Base-by-base conservation (phyloP, 2,329 filamentous ascomycete genomes). In the Aureobasidium vineae region DNA sequence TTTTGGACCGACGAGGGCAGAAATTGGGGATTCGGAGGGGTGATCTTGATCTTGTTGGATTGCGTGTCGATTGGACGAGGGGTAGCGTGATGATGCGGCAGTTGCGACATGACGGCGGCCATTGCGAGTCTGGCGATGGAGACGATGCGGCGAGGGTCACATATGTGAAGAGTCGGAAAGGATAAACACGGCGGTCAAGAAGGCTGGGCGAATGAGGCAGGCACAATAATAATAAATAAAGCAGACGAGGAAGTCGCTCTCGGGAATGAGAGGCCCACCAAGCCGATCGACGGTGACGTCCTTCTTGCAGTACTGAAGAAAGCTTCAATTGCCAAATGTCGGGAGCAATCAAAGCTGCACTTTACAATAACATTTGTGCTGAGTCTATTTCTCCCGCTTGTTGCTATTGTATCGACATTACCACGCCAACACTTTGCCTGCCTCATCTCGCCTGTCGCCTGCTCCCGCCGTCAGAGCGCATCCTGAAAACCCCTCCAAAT, bases 51-150 rank as follows among this genome's bases (percentile, higher is more conserved):
- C 31, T 52, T 60, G 41, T 43, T 64, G 61, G 33, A 21, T 1
- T 64, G 61, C 13, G 11, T 53, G 36, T 47, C 6, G n/a, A 40
- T n/a, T 38, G 60, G 43, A 66, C 41, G 52, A 43, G 52, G 63
- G 40, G 50, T 40, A 49, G 41, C 26, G 41, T 52, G 50, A 11
- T 50, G 45, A 40, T 54, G 54, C 33, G 66, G 66, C 28, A 69
- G 28, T 31, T 59, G 65, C 47, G 68, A 53, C 33, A 68, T 70
- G 60, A 71, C 69, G 69, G 72, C 70, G 36, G 72, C 69, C 71
- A 73, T 73, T 63, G 45, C 68, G 43, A 31, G 15, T 41, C 33
- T 15, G n/a, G 41, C 57, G 43, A 61, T 45, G 28, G n/a, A 28
- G 23, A 26, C 33, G n/a, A 23, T 10, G 28, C 21, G 57, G 5